Evolutionary conservation across 1,284 basidiomycete genomes (phyloP).

Genomic region (Ustilago vetiveriae): DNA sequence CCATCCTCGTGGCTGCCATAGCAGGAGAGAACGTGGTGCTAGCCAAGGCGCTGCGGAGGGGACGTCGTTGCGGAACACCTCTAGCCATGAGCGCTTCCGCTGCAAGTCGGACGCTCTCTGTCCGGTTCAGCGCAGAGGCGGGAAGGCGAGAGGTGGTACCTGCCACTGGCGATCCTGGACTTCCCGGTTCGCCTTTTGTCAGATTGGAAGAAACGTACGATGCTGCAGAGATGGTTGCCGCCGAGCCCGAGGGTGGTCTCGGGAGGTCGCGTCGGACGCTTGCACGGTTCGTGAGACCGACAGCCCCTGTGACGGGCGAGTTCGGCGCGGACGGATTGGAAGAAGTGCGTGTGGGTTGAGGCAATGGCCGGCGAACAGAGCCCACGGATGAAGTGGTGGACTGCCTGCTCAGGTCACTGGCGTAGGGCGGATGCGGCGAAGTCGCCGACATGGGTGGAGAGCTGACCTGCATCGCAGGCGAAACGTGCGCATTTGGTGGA

Average conservation of each 20-base stretch:
- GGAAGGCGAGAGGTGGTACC: slow-evolving; percentile 29
- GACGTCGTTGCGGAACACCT: slow-evolving; percentile 48
- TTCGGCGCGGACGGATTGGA: slow-evolving; percentile 38
- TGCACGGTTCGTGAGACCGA: slow-evolving; percentile 20
- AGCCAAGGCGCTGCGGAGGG: slow-evolving; percentile 34
- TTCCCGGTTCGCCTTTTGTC: slow-evolving; percentile 13
- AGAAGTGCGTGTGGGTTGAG: slow-evolving; percentile 39
- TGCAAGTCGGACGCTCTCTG: slow-evolving; percentile 54
- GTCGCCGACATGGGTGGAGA: slow-evolving; percentile 19
- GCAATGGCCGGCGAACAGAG: slow-evolving; percentile 38
- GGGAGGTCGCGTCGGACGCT: slow-evolving; percentile 42
- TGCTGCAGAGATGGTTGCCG: slow-evolving; percentile 33
- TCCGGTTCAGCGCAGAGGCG: slow-evolving; percentile 34
- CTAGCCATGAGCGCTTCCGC: slow-evolving; percentile 60
- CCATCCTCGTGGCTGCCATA: slow-evolving; percentile 20
- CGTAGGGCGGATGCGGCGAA: slow-evolving; percentile 15
- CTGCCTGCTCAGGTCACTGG: slow-evolving; percentile 31
- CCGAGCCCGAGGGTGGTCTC: slow-evolving; percentile 29
- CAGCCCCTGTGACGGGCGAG: slow-evolving; percentile 18
- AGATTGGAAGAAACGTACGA: slow-evolving; percentile 21
- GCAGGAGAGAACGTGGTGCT: slow-evolving; percentile 45
- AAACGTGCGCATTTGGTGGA: slow-evolving; percentile 12
- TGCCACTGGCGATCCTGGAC: slow-evolving; percentile 24
- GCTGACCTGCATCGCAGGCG: slow-evolving; percentile 6
- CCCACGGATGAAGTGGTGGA: slow-evolving; percentile 43